These are phyloP conservation scores for Solanum boliviense DNA, from an alignment of 257 asterid species.

Conservation along the genomic window DNA sequence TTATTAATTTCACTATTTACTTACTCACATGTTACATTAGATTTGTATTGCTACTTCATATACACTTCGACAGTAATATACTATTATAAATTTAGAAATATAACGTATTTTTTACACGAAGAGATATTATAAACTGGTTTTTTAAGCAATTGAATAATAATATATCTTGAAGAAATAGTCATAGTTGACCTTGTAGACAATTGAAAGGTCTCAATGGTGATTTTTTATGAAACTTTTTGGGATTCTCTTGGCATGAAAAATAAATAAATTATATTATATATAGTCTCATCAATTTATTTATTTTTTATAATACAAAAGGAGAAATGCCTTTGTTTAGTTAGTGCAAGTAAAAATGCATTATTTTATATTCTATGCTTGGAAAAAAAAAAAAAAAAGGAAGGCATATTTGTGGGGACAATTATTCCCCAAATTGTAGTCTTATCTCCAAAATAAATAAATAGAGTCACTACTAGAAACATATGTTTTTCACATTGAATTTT, in stretches of 20 bases:
- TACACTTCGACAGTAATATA: not conserved
- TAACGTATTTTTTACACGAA: not conserved
- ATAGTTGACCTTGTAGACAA: not conserved
- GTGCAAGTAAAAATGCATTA: conserved; percentile 25
- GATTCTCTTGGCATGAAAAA: conserved; percentile 31
- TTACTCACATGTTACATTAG: not conserved
- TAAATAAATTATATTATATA: not conserved
- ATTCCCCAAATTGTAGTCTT: conserved; percentile 6
- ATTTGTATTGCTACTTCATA: not conserved
- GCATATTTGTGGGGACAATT: conserved; percentile 27
- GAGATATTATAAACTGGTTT: too few relatives aligned
- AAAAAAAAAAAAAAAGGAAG: conserved; percentile 15
- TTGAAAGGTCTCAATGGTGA: not conserved
- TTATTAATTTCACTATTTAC: not conserved
- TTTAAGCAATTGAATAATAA: not conserved
- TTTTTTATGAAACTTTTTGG: conserved; percentile 15
- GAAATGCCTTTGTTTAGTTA: conserved; percentile 26
- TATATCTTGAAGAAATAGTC: not conserved
- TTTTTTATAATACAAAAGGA: not conserved
- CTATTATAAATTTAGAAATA: not conserved
- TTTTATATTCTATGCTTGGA: conserved; percentile 13
- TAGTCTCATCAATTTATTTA: not conserved
- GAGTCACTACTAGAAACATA: not conserved
- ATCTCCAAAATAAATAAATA: not conserved
- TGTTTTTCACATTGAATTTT: not conserved